Conservation (phyloP, 805 yeast species). For the Candida endomychidarum region DNA sequence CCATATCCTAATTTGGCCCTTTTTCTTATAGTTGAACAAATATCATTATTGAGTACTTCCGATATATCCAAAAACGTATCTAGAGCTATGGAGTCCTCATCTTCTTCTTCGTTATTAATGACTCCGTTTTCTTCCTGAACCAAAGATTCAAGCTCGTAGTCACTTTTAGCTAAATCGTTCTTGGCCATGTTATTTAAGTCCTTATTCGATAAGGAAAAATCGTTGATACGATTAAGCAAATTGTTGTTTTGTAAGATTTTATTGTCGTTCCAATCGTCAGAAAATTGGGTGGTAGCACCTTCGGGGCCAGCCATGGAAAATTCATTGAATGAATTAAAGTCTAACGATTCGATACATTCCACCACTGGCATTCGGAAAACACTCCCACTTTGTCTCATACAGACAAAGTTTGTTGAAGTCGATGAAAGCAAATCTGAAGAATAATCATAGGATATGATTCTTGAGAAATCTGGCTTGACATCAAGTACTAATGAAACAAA, state of each 20-base stretch:
- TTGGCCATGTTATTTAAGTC: conserved; percentile 8
- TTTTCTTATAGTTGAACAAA: conserved; percentile 66
- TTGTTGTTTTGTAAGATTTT: conserved; percentile 11
- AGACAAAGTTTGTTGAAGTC: conserved; percentile 67
- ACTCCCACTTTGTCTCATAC: conserved; percentile 90
- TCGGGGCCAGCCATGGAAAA: conserved; percentile 58
- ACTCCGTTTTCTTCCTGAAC: conserved; percentile 9
- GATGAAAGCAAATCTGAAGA: conserved; percentile 50
- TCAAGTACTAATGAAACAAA: conserved; percentile 79
- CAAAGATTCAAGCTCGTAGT: conserved; percentile 11
- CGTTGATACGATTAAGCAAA: conserved; percentile 13
- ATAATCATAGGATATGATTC: conserved; percentile 85
- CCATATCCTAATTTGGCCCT: conserved; percentile 77
- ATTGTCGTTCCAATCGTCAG: conserved; percentile 23
- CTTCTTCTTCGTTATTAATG: too few relatives aligned
- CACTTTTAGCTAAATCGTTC: conserved; percentile 11
- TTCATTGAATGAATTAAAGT: conserved; percentile 70
- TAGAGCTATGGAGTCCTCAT: conserved; percentile 24
- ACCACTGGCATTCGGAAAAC: conserved; percentile 74
- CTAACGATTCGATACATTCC: conserved; percentile 62
- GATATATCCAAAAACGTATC: conserved; percentile 30
- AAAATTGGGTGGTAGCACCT: conserved; percentile 50
- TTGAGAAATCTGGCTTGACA: conserved; percentile 70
- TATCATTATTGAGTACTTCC: conserved; percentile 64
- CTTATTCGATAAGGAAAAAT: conserved; percentile 11